Evolutionary conservation across 106 monocot genomes (phyloP).

Genomic region (Dactylorhiza incarnata): DNA sequence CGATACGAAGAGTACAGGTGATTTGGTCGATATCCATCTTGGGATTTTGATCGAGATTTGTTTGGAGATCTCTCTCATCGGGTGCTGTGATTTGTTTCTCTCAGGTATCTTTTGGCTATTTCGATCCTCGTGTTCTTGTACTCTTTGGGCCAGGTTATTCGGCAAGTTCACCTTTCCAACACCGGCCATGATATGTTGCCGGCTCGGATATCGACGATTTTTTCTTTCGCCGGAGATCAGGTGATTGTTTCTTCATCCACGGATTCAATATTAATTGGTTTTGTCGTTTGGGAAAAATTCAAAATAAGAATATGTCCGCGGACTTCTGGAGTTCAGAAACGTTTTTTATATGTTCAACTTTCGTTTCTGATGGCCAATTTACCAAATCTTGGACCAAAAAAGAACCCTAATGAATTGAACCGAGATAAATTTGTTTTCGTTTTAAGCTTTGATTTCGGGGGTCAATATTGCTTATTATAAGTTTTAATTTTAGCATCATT

Average conservation of each 20-base stretch:
- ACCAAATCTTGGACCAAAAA: too few species aligned
- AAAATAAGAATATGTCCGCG: background rate
- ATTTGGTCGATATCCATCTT: background rate
- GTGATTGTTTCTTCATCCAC: conserved; percentile 12
- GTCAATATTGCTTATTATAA: too few species aligned
- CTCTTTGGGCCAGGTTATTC: conserved; percentile 32
- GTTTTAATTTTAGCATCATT: background rate
- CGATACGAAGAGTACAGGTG: conserved; percentile 80
- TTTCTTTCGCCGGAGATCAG: conserved; percentile 83
- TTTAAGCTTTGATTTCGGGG: too few species aligned
- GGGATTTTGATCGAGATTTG: background rate
- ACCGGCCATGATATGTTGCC: conserved; percentile 32
- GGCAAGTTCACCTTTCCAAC: conserved; percentile 25
- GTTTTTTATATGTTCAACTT: background rate
- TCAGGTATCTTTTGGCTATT: conserved; percentile 64
- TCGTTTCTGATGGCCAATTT: background rate
- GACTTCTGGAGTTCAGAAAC: background rate
- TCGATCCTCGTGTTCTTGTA: conserved; percentile 53
- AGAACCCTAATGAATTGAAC: too few species aligned
- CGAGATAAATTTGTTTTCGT: too few species aligned
- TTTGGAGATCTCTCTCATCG: background rate
- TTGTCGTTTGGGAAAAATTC: background rate
- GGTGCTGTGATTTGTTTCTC: background rate
- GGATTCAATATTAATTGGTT: background rate
- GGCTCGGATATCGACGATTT: conserved; percentile 6